Base-by-base conservation (phyloP, 2,329 filamentous ascomycete genomes). In the Talaromyces sp. region DNA sequence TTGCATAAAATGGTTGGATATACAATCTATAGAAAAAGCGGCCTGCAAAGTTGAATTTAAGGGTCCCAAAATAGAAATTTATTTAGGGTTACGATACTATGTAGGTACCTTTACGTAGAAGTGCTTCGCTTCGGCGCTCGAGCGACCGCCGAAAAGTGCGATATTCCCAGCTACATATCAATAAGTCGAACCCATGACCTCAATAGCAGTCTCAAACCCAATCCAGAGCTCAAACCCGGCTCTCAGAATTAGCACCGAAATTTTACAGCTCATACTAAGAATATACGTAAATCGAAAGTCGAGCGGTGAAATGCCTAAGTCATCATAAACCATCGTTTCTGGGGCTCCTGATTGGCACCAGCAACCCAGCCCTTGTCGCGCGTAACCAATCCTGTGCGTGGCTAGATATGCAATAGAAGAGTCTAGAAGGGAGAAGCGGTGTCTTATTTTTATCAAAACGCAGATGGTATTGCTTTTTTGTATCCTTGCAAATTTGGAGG, bases 371-470 rank as follows among this genome's bases (percentile, higher is more conserved):
- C 37, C 50, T 41, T 57, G 64, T 61, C 54, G 43, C 10, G 27
- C 19, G 19, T 35, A 50, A 31, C 64, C 64, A 65, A 65, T 65
- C 50, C 45, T 31, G 16, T 48, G 14, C 10, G 22, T 31, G 33
- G n/a, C 41, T 61, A 27, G 16, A 31, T 24, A 62, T 65, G 64
- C 64, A 62, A 31, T 13, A 52, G 64, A 65, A 65, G 31, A 22
- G 24, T 62, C 60, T 62, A 57, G 60, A 62, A 65, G 43, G 43
- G 22, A 62, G 62, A 35, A 59, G 64, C 64, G 64, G 64, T 65
- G 64, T 62, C 22, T 22, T 22, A 22, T 22, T 22, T 22, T 22
- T 22, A 22, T 22, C 22, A 22, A 22, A 22, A 22, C 22, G 1
- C 4, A 31, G 27, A 31, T 22, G n/a, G 14, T 39, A 19, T 61